phyloP scores from a whole-genome alignment of 257 asterid genomes.

The Plantago elongata region DNA sequence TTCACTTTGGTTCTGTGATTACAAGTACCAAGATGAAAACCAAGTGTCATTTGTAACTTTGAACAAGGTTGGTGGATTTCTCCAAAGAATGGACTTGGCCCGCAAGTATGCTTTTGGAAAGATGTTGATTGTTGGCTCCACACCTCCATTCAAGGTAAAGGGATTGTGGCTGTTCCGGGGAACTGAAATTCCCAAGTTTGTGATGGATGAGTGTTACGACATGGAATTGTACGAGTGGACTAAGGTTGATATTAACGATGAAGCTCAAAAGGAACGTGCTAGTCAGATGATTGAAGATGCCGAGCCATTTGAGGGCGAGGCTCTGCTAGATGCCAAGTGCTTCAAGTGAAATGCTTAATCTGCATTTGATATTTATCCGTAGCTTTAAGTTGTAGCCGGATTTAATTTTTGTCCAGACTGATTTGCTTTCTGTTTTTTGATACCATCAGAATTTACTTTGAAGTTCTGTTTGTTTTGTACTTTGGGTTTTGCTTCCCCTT shows the following conservation, averaged over 20 bases:
- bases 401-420: neutral
- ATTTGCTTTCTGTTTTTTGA: too few relatives aligned
- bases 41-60: slow-evolving; percentile 76
- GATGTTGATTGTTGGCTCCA: slow-evolving; percentile 63
- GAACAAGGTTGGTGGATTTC: slow-evolving; percentile 92
- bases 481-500: too few relatives aligned
- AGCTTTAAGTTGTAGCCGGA: neutral
- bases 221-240: slow-evolving; percentile 91
- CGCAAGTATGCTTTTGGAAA: slow-evolving; percentile 94
- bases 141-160: slow-evolving; percentile 69
- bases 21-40: slow-evolving; percentile 91
- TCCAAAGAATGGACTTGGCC: slow-evolving; percentile 93
- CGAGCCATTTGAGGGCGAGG: slow-evolving; percentile 60
- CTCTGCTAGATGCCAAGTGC: slow-evolving; percentile 55
- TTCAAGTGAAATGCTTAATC: slow-evolving; percentile 47
- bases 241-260: slow-evolving; percentile 36
- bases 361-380: neutral
- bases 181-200: slow-evolving; percentile 71
- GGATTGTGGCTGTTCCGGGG: slow-evolving; percentile 99
- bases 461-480: too few relatives aligned
- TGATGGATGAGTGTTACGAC: slow-evolving; percentile 78
- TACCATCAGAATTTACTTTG: too few relatives aligned
- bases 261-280: slow-evolving; percentile 57
- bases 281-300: slow-evolving; percentile 65
- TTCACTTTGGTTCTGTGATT: slow-evolving; percentile 94